Evolutionary conservation across 1,284 basidiomycete genomes (phyloP), one percentile per base, ranked within the genome.

Genomic region (Prillingera fragicola): DNA sequence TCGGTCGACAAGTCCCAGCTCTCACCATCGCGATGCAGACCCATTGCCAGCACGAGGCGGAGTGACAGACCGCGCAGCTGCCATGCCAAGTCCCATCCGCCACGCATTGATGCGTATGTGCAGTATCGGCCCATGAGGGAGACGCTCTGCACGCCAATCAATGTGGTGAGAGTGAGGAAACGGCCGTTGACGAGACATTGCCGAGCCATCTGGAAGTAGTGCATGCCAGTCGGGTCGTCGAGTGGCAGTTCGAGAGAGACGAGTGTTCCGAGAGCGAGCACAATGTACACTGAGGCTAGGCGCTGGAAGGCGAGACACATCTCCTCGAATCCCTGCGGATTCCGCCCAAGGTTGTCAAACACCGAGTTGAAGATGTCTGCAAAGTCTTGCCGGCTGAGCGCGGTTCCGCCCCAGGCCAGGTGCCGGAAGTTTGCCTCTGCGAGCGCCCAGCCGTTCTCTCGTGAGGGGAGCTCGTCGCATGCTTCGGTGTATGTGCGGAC

Each of bases 161-260:
- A 44, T 1, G 66, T 65, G n/a, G 44, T 55, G 19, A 55, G 36
- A 10, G 52, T 54, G 33, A 66, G 24, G 33, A 65, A 59, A 19
- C 67, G 57, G 15, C 48, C 59, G 25, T 59, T 54, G 2, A 48
- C 53, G 5, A 62, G 50, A 32, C 66, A 67, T 33, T 38, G 51
- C 21, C 55, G 38, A 23, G 62, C 47, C 26, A 59, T 26, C n/a
- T 44, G 19, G 14, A 54, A 29, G 55, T 62, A 60, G 15, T 59
- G 53, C 45, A 61, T 35, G 27, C 59, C 52, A 26, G 48, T 41
- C 6, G 50, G 41, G 45, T 63, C 55, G 33, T 64, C 41, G 22
- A 59, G 52, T 19, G 65, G 39, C 18, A 65, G 24, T 42, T 70
- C 55, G 33, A 64, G 52, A 26, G 50, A 58, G 48, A 64, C 50